Percentiles rank a stretch among this genome's conserved stretches.
phyloP scores from a whole-genome alignment of 208 protist species.

The Strigomonas culicis region DNA sequence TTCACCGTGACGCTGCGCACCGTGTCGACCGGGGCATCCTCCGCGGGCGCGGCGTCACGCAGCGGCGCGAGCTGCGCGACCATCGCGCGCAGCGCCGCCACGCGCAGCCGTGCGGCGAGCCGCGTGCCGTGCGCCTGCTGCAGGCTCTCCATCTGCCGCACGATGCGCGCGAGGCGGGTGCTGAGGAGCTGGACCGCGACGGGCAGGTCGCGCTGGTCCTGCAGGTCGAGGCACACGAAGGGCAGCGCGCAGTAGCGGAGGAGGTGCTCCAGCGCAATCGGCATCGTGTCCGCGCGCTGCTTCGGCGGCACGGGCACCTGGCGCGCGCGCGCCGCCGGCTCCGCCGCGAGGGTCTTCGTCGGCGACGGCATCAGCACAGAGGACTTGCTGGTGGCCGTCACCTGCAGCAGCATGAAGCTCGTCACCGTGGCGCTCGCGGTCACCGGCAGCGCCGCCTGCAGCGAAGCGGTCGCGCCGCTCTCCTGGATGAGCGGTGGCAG shows the following conservation, averaged over 20 bases:
- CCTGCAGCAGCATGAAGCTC: neutral
- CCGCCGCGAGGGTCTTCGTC: neutral
- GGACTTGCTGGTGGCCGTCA: neutral
- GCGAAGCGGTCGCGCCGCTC: neutral
- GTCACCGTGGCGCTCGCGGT: neutral
- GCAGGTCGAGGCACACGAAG: constrained; percentile 33
- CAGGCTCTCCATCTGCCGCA: neutral
- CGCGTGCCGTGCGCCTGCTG: no score
- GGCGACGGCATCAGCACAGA: neutral
- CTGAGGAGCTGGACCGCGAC: constrained; percentile 18
- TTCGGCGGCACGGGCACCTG: neutral
- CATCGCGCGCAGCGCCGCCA: neutral
- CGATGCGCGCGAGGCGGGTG: constrained; percentile 1
- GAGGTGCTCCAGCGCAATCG: constrained; percentile 28
- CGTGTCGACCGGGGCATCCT: neutral
- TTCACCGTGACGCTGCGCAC: neutral
- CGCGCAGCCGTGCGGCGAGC: neutral
- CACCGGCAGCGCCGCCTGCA: neutral
- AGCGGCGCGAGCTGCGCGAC: neutral
- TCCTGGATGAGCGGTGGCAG: constrained; percentile 28
- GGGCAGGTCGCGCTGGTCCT: constrained; percentile 31
- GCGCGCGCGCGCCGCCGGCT: neutral
- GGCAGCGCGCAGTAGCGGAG: constrained; percentile 38
- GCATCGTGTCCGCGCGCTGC: neutral
- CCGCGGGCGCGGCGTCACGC: neutral